Percentiles rank a stretch among this genome's conserved stretches.
Evolutionary conservation across 192 early-diverging fungal species (phyloP).

Genomic region (Coemansia asiatica): DNA sequence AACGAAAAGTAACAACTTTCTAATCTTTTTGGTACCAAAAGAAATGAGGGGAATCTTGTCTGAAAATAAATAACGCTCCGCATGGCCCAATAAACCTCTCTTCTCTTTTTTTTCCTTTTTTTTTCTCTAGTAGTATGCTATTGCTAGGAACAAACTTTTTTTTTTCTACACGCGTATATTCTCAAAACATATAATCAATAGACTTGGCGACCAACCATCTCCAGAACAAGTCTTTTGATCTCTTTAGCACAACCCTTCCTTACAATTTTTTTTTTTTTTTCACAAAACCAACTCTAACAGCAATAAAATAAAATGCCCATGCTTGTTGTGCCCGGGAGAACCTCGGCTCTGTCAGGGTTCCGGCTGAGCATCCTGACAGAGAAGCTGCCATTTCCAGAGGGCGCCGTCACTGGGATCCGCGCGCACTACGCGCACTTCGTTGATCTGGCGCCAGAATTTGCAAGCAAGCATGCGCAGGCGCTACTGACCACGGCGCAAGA

Average conservation of each 20-base stretch:
- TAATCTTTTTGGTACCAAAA: too few relatives aligned
- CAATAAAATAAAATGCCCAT: constrained; percentile 54
- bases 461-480: constrained; percentile 43
- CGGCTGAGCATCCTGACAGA: constrained; percentile 62
- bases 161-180: neutral
- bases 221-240: too few relatives aligned
- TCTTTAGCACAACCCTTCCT: neutral
- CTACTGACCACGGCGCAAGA: constrained; percentile 49
- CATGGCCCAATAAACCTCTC: too few relatives aligned
- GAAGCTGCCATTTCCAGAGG: constrained; percentile 59
- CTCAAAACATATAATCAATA: neutral
- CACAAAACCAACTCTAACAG: neutral
- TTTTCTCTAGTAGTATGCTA: neutral
- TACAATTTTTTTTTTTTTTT: neutral
- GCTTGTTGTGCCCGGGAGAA: constrained; percentile 83
- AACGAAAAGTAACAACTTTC: too few relatives aligned
- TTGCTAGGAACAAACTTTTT: neutral
- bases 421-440: constrained; percentile 81
- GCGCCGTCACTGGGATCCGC: constrained; percentile 56
- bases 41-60: too few relatives aligned
- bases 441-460: constrained; percentile 50
- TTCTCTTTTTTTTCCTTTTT: neutral
- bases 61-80: too few relatives aligned
- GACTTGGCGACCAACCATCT: too few relatives aligned
- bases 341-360: constrained; percentile 74